phyloP scores from a whole-genome alignment of 176 grass and related monocot species.

The Musa acuminata region DNA sequence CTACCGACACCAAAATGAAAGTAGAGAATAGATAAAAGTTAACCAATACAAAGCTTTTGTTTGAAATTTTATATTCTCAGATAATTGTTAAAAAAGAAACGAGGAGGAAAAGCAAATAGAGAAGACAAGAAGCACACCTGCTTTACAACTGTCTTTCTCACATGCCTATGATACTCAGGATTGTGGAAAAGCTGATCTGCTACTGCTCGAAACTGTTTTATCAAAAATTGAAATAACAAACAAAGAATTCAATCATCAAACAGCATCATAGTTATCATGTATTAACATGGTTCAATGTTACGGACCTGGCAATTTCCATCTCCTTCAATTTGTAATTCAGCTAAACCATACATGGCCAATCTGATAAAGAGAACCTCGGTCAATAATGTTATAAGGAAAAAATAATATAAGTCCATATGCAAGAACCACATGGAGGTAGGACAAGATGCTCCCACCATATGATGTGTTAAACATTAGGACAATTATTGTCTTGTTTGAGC shows the following conservation, averaged over 20 bases:
- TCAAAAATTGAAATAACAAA: neutral
- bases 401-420: neutral
- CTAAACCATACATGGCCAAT: slow-evolving; percentile 78
- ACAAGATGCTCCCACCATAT: neutral
- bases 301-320: slow-evolving; percentile 96
- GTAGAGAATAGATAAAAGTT: too few species aligned
- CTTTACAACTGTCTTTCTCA: slow-evolving; percentile 68
- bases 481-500: neutral
- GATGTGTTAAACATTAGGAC: too few species aligned
- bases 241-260: neutral
- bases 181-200: slow-evolving; percentile 96
- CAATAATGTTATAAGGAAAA: neutral
- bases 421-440: neutral
- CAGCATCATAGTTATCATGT: neutral
- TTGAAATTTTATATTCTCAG: neutral
- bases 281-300: neutral
- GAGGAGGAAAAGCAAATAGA: slow-evolving; percentile 1
- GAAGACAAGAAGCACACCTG: slow-evolving; percentile 22
- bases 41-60: too few species aligned
- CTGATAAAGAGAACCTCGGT: slow-evolving; percentile 27
- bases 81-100: slow-evolving; percentile 12
- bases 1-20: too few species aligned
- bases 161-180: slow-evolving; percentile 90
- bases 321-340: slow-evolving; percentile 94
- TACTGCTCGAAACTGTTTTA: slow-evolving; percentile 86